A percentile compares a stretch with the other conserved stretches of the same genome.
Evolutionary conservation across 2,329 filamentous ascomycete genomes (phyloP).

Genomic region (Aspergillus calidoustus): DNA sequence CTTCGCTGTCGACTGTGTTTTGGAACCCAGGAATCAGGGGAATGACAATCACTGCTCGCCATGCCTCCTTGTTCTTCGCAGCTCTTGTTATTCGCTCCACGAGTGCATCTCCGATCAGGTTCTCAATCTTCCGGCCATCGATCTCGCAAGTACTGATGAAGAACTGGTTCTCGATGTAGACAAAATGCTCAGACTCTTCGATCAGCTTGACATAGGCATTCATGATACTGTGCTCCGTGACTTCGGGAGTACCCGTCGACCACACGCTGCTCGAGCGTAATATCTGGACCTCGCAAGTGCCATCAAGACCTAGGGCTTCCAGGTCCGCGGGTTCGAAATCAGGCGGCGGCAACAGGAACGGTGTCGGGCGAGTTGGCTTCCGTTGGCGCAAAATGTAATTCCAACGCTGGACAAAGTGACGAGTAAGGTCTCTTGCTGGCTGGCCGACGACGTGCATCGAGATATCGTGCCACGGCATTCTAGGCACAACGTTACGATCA

Average conservation of each 20-base stretch:
- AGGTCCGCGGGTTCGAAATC: constrained; percentile 88
- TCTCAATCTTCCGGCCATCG: constrained; percentile 83
- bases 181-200: constrained; percentile 91
- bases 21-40: constrained; percentile 98
- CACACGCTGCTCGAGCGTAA: constrained; percentile 86
- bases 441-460: constrained; percentile 97
- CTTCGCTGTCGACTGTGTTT: constrained; percentile 91
- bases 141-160: constrained; percentile 94
- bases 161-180: constrained; percentile 99
- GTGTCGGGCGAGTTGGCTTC: constrained; percentile 90
- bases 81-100: constrained; percentile 90
- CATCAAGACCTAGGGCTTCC: constrained; percentile 83
- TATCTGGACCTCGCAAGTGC: constrained; percentile 96
- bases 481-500: constrained; percentile 80
- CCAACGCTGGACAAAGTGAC: constrained; percentile 97
- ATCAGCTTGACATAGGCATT: constrained; percentile 95
- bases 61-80: constrained; percentile 80
- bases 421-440: constrained; percentile 87
- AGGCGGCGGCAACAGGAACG: constrained; percentile 89
- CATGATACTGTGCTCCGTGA: constrained; percentile 93
- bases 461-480: constrained; percentile 99
- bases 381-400: constrained; percentile 93
- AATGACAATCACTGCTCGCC: constrained; percentile 88
- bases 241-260: constrained; percentile 84
- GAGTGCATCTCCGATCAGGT: constrained; percentile 90